Evolutionary conservation across 345 rosid genomes (phyloP).

Genomic region (Brassica nigra): DNA sequence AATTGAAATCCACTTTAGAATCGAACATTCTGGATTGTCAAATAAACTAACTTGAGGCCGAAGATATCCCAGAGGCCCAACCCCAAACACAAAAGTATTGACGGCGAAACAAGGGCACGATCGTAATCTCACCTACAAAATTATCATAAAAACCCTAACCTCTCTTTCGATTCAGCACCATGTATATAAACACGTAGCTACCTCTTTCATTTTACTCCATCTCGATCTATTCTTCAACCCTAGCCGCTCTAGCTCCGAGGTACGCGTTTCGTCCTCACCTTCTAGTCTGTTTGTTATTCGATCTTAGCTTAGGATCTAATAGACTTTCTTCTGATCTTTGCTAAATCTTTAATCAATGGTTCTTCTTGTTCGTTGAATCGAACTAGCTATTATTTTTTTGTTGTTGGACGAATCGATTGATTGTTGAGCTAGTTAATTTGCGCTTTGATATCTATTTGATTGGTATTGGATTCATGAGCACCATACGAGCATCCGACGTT

Average conservation of each 20-base stretch:
- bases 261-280: background rate
- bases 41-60: background rate
- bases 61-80: background rate
- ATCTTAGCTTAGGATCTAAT: background rate
- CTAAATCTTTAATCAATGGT: background rate
- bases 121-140: background rate
- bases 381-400: too few relatives aligned
- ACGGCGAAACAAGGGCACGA: background rate
- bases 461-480: background rate
- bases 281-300: background rate
- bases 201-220: too few relatives aligned
- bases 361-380: background rate
- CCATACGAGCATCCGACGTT: background rate
- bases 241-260: constrained; percentile 20
- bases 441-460: background rate
- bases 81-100: background rate
- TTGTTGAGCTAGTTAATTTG: background rate
- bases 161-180: background rate
- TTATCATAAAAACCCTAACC: constrained; percentile 11
- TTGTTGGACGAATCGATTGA: background rate
- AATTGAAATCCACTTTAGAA: background rate
- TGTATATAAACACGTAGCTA: background rate
- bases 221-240: background rate
- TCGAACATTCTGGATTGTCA: background rate
- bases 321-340: too few relatives aligned